These are phyloP conservation scores for Gentiana straminea DNA, from an alignment of 257 asterid genomes.

Conservation along the genomic window DNA sequence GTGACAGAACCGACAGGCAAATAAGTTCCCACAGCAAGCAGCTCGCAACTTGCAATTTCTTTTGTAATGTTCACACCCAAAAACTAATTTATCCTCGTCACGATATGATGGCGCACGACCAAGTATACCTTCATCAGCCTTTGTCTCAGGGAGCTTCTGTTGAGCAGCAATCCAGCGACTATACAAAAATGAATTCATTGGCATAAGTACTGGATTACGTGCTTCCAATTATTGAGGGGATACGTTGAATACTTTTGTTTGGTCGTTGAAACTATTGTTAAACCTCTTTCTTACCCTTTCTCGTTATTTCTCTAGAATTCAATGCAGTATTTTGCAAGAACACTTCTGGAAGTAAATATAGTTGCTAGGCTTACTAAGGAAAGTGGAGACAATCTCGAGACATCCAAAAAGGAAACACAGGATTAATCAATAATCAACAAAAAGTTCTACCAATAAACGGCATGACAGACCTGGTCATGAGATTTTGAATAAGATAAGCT, in stretches of 20 bases:
- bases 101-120: conserved; percentile 73
- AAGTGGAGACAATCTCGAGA: too few relatives aligned
- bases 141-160: conserved; percentile 66
- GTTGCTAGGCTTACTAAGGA: too few relatives aligned
- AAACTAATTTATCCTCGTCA: conserved; percentile 58
- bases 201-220: too few relatives aligned
- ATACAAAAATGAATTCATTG: conserved; percentile 10
- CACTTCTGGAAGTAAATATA: too few relatives aligned
- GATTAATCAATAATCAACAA: conserved; percentile 1
- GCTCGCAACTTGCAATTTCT: conserved; percentile 97
- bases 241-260: too few relatives aligned
- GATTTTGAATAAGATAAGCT: conserved; percentile 88
- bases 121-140: conserved; percentile 39
- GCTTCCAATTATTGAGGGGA: too few relatives aligned
- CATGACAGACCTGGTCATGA: conserved; percentile 76
- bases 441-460: not conserved
- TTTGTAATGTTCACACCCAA: conserved; percentile 95
- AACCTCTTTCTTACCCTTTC: too few relatives aligned
- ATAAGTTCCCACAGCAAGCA: conserved; percentile 84
- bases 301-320: too few relatives aligned
- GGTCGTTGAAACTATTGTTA: too few relatives aligned
- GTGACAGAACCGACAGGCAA: conserved; percentile 91
- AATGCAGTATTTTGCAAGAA: too few relatives aligned
- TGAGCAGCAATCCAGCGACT: conserved; percentile 98
- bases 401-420: too few relatives aligned